phyloP scores from a whole-genome alignment of 495 filamentous ascomycete genomes.

The Hypoxylon intermedium region DNA sequence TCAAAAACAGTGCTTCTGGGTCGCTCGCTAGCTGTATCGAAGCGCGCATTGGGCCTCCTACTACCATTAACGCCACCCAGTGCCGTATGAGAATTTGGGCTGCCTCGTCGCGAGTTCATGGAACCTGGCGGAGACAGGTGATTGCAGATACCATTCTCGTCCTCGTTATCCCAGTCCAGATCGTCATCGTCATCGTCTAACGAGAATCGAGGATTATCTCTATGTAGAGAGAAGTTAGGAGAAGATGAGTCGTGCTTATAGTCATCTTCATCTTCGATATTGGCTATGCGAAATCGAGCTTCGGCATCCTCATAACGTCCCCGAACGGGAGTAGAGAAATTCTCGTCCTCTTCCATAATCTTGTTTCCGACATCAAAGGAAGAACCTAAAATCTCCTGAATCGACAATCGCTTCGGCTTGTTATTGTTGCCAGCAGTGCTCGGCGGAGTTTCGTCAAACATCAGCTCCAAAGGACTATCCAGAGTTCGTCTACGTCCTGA shows the following conservation, averaged over 20 bases:
- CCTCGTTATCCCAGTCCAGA: constrained; percentile 63
- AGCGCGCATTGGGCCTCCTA: constrained; percentile 40
- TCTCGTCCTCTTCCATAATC: constrained; percentile 73
- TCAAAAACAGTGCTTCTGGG: constrained; percentile 76
- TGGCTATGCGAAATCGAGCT: constrained; percentile 32
- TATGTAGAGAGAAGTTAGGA: constrained; percentile 40
- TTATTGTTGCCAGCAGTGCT: constrained; percentile 53
- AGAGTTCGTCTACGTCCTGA: constrained; percentile 65
- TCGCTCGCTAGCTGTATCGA: constrained; percentile 51
- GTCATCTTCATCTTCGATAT: constrained; percentile 20
- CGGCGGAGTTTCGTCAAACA: constrained; percentile 82
- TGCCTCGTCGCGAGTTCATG: constrained; percentile 54
- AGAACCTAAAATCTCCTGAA: constrained; percentile 60
- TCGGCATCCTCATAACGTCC: constrained; percentile 34
- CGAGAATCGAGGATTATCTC: constrained; percentile 56
- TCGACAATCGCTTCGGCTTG: constrained; percentile 64
- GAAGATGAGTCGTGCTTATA: constrained; percentile 4
- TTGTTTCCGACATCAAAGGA: constrained; percentile 59
- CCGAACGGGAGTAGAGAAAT: constrained; percentile 63
- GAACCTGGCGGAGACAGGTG: constrained; percentile 62
- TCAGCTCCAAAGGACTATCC: constrained; percentile 74
- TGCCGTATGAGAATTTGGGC: constrained; percentile 53
- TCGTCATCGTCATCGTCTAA: constrained; percentile 70
- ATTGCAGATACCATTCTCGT: constrained; percentile 59
- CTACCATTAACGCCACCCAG: constrained; percentile 53